Evolutionary conservation across 257 asterid species (phyloP), one percentile per base, ranked within the genome.

Genomic region (Capsicum rhomboideum): DNA sequence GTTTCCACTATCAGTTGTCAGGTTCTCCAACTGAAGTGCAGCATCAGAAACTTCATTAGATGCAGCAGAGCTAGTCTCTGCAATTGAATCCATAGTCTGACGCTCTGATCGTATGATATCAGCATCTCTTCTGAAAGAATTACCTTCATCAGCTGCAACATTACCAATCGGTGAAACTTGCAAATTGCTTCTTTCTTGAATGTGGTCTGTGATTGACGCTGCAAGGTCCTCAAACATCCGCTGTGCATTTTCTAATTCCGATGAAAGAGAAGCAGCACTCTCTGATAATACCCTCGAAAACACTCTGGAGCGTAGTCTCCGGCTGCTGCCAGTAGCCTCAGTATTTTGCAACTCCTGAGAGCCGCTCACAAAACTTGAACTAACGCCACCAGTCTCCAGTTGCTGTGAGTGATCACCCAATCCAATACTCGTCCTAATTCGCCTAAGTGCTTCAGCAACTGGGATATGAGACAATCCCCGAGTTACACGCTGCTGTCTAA

Each of bases 151-250:
- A 82, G 78, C 81, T 6, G 91, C 55, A 52, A 77, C 86, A 84
- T 55, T 84, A 85, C 85, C 90, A 84, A 72, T 79, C 1, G 92
- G 63, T 44, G 87, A 82, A 84, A 81, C 69, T 31, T 85, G 90
- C 1, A 84, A 63, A n/a, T 82, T 88, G 34, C 78, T 83, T 81
- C 90, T 89, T 46, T 82, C 84, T 49, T 86, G 68, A 68, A 87
- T 49, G 82, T 90, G 88, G 83, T 86, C 85, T 82, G 88, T 89
- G 37, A 95, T 86, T 84, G 87, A 92, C 6, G 93, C 88, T 86
- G 92, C 95, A 77, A 96, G 88, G 85, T 91, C 96, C 86, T 91
- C 97, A 79, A 93, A 93, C 18, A 93, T 85, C 87, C 94, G 91
- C 72, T 91, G 96, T 8, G 95, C 96, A 82, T 89, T 87, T 85